These are phyloP conservation scores for Pleurozium schreberi DNA, from an alignment of 225 moss, liverwort and hornwort genomes.

Conservation along the genomic window DNA sequence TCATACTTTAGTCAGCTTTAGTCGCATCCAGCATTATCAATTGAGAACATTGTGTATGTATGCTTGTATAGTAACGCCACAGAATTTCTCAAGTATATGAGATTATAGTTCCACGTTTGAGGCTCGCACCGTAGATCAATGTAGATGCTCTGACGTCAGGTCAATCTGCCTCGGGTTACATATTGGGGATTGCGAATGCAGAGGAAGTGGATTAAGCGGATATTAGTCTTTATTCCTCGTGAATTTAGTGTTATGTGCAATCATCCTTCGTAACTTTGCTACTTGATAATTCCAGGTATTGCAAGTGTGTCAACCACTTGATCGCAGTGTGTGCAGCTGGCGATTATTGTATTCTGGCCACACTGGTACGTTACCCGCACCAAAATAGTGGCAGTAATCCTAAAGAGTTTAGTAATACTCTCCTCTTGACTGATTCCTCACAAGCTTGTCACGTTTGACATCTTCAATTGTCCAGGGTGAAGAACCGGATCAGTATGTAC, in stretches of 20 bases:
- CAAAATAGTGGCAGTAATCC: not conserved
- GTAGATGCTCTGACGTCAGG: not conserved
- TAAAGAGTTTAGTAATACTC: not conserved
- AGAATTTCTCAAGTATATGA: not conserved
- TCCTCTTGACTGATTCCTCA: not conserved
- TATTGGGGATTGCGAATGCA: not conserved
- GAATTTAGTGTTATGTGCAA: not conserved
- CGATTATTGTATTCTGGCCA: constrained; percentile 68
- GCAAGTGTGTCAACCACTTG: constrained; percentile 76
- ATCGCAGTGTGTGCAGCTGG: constrained; percentile 51
- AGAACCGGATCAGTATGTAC: constrained; percentile 47
- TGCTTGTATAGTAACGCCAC: not conserved
- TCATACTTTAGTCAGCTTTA: not conserved
- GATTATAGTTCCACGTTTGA: not conserved
- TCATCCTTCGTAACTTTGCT: not conserved
- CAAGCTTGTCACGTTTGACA: not conserved
- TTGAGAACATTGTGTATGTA: not conserved
- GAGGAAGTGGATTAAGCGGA: not conserved
- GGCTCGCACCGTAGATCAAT: not conserved
- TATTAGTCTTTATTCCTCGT: not conserved
- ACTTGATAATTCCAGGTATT: constrained; percentile 42
- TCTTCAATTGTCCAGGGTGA: constrained; percentile 41
- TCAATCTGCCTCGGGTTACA: not conserved
- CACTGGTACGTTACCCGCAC: constrained; percentile 27
- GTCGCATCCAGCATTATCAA: not conserved